phyloP scores from a whole-genome alignment of 78 protist genomes.

The Creolimax fragrantissima region DNA sequence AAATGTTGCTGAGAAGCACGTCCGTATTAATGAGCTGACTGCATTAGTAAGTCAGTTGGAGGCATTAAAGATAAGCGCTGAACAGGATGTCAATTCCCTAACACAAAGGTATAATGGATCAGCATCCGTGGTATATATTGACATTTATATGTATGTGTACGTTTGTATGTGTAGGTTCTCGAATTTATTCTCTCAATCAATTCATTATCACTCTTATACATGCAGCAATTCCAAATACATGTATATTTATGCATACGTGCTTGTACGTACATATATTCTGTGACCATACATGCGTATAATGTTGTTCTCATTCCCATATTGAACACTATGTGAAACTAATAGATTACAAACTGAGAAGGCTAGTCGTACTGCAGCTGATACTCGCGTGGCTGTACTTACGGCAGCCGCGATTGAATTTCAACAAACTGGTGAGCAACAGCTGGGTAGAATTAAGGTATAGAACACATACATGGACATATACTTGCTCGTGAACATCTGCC shows the following conservation, averaged over 20 bases:
- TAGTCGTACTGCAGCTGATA: neutral
- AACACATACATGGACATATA: too few species aligned
- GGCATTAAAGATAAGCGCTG: neutral
- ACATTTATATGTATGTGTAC: neutral
- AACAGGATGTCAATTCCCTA: neutral
- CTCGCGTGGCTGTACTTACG: neutral
- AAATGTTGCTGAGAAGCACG: neutral
- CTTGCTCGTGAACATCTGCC: too few species aligned
- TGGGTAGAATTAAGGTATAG: neutral
- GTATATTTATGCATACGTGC: too few species aligned
- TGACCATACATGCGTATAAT: too few species aligned
- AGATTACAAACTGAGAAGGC: neutral
- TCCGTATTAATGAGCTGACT: neutral
- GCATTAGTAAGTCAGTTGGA: neutral
- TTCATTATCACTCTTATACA: too few species aligned
- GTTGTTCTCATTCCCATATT: too few species aligned
- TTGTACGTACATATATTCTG: too few species aligned
- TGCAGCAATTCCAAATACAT: too few species aligned
- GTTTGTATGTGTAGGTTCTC: neutral
- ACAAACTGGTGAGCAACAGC: neutral
- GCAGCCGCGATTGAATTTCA: neutral
- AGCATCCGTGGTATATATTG: too few species aligned
- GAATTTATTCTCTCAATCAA: too few species aligned
- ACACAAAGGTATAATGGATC: neutral
- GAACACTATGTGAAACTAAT: too few species aligned